Conservation (phyloP, 768 basidiomycete species). For the Russula vinacea region DNA sequence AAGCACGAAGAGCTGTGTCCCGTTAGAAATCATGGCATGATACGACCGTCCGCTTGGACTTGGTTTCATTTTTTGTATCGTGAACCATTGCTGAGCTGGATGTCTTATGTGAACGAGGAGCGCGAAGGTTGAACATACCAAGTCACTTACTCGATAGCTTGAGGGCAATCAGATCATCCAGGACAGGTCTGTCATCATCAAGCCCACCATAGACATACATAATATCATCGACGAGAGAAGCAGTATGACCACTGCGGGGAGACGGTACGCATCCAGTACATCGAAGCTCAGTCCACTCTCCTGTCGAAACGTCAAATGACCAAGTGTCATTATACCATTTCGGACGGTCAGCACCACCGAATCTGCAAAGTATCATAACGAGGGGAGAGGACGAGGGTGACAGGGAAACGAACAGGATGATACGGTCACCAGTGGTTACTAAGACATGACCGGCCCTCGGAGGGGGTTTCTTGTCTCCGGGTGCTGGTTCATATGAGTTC, state of each 20-base stretch:
- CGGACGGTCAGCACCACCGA: slow-evolving; percentile 97
- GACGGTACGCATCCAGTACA: slow-evolving; percentile 97
- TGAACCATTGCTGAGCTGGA: slow-evolving; percentile 95
- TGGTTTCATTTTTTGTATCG: slow-evolving; percentile 99
- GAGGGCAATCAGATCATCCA: slow-evolving; percentile 93
- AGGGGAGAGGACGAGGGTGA: slow-evolving; percentile 14
- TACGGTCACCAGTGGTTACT: slow-evolving; percentile 65
- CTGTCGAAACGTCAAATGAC: slow-evolving; percentile 80
- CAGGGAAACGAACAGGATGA: slow-evolving; percentile 23
- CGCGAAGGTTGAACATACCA: too few relatives aligned
- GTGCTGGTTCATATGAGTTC: slow-evolving; percentile 71
- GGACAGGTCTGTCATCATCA: slow-evolving; percentile 93
- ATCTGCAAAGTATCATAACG: slow-evolving; percentile 45
- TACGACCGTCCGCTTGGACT: slow-evolving; percentile 89
- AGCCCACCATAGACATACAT: slow-evolving; percentile 97
- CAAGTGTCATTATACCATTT: slow-evolving; percentile 99
- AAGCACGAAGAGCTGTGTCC: slow-evolving; percentile 84
- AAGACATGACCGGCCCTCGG: slow-evolving; percentile 89
- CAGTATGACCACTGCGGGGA: slow-evolving; percentile 93
- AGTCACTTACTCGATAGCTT: slow-evolving; percentile 87
- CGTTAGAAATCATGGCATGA: slow-evolving; percentile 94
- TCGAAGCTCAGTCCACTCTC: slow-evolving; percentile 84
- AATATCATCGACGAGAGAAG: slow-evolving; percentile 93
- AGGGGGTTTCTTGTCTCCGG: slow-evolving; percentile 61
- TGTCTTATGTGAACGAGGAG: slow-evolving; percentile 8